Base-by-base conservation (phyloP, 176 grass and related monocot species). In the Aegilops tauschii region DNA sequence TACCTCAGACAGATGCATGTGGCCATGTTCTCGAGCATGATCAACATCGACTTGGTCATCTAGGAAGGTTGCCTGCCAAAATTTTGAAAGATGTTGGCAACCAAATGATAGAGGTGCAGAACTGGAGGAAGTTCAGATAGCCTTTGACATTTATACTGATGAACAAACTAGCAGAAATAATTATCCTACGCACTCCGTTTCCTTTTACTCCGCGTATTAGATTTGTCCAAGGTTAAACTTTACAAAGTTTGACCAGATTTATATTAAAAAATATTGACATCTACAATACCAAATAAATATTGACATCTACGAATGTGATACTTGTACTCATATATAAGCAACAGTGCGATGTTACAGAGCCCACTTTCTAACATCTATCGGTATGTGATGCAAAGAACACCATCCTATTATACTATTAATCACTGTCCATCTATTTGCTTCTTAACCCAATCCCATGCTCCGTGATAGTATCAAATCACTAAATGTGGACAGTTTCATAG, bases 1-100 rank as follows among this genome's bases (percentile, higher is more conserved):
- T 89, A 99, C 94, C 97, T 99, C 90, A 40, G 79, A 94, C 23
- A 98, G 85, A 91, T 98, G 97, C 92, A 96, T 91, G 73, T 96
- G 94, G 65, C 97, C 97, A 83, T 88, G 97, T 69, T 94, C 84
- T 36, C 88, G 84, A 69, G 94, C 94, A 87, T 93, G 93, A 87
- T 96, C 85, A 17, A 94, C 82, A 88, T 98, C 90, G 61, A 88
- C 82, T 69, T 89, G 78, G 36, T 94, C 92, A 84, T 96, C 97
- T 42, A 98, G 91, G 77, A 98, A 98, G n/a, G 97, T 94, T 39
- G 94, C 94, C 94, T 98, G 88, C 35, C 56, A 93, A 37, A 88
- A 66, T 85, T n/a, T 72, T 27, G 47, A 86, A 71, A 42, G 61
- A 72, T 84, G 50, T 72, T 73, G 40, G 80, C 68, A 74, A 74